Percentiles rank a stretch among this genome's conserved stretches.
These are phyloP conservation scores for Pleurotus platypus DNA, from an alignment of 768 basidiomycete species.

Conservation along the genomic window DNA sequence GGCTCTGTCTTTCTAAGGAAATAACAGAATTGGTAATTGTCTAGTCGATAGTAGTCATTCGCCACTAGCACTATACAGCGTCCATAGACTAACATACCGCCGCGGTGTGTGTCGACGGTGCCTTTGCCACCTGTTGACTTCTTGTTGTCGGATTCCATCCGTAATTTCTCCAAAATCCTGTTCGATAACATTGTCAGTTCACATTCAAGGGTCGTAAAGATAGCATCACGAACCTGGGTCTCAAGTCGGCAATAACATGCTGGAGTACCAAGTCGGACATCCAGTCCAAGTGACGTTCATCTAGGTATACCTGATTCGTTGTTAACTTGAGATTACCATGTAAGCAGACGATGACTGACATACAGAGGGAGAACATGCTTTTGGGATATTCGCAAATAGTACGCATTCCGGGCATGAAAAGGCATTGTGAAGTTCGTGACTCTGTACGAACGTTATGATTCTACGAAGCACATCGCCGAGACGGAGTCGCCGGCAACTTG, in stretches of 20 bases:
- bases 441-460: neutral
- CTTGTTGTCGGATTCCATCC: conserved; percentile 49
- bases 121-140: conserved; percentile 45
- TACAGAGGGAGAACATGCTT: conserved; percentile 76
- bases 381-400: conserved; percentile 79
- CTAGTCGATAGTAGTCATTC: conserved; percentile 31
- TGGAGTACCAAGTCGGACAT: conserved; percentile 84
- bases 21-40: conserved; percentile 87
- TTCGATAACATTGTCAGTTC: neutral
- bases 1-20: conserved; percentile 82
- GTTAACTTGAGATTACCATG: conserved; percentile 1
- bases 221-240: conserved; percentile 31
- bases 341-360: conserved; percentile 32
- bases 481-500: neutral
- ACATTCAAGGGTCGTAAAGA: too few relatives aligned
- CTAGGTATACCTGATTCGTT: conserved; percentile 67
- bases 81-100: conserved; percentile 46
- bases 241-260: conserved; percentile 74
- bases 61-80: neutral
- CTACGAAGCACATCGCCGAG: neutral
- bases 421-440: conserved; percentile 36
- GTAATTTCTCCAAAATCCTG: conserved; percentile 67
- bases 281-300: conserved; percentile 86
- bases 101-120: conserved; percentile 79
- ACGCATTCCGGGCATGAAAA: conserved; percentile 71